Evolutionary conservation across 2,329 filamentous ascomycete species (phyloP).

Genomic region (Sodiomyces alkalinus): DNA sequence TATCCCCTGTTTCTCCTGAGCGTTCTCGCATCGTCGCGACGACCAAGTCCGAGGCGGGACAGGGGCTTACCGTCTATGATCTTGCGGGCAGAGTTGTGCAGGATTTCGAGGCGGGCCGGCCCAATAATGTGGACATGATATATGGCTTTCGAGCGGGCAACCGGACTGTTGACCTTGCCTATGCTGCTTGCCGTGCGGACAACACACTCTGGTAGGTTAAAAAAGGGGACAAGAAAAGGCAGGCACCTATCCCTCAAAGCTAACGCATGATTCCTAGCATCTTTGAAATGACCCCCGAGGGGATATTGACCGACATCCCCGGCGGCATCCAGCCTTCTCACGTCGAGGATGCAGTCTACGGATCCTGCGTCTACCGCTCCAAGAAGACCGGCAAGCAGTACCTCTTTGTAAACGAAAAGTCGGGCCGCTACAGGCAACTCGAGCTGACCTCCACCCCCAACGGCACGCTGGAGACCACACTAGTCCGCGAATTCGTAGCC

Average conservation of each 20-base stretch:
- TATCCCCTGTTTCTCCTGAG: conserved; percentile 22
- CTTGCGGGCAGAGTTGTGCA: conserved; percentile 31
- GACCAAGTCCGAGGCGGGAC: conserved; percentile 31
- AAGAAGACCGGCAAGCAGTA: conserved; percentile 30
- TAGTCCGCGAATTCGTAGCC: conserved; percentile 34
- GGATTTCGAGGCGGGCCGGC: conserved; percentile 26
- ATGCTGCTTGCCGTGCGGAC: conserved; percentile 33
- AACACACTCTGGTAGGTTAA: conserved; percentile 34
- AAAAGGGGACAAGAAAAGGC: too few relatives aligned
- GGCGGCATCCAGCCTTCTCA: conserved; percentile 31
- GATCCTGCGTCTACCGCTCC: conserved; percentile 36
- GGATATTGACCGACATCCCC: conserved; percentile 23
- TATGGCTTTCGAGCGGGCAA: conserved; percentile 29
- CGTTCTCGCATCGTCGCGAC: conserved; percentile 35
- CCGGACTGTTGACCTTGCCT: conserved; percentile 29
- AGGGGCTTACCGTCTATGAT: conserved; percentile 33
- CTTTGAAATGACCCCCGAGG: conserved; percentile 31
- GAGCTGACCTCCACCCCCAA: conserved; percentile 25
- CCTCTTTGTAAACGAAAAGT: conserved; percentile 39
- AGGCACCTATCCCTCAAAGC: background rate
- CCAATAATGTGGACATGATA: conserved; percentile 39
- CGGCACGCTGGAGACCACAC: conserved; percentile 25
- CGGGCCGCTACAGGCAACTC: conserved; percentile 37
- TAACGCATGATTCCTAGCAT: conserved; percentile 17
- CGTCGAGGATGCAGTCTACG: conserved; percentile 31